A percentile compares a stretch with the other conserved stretches of the same genome.
These are phyloP conservation scores for Saccharomycopsis synnaedendra DNA, from an alignment of 805 yeast species.

Conservation along the genomic window DNA sequence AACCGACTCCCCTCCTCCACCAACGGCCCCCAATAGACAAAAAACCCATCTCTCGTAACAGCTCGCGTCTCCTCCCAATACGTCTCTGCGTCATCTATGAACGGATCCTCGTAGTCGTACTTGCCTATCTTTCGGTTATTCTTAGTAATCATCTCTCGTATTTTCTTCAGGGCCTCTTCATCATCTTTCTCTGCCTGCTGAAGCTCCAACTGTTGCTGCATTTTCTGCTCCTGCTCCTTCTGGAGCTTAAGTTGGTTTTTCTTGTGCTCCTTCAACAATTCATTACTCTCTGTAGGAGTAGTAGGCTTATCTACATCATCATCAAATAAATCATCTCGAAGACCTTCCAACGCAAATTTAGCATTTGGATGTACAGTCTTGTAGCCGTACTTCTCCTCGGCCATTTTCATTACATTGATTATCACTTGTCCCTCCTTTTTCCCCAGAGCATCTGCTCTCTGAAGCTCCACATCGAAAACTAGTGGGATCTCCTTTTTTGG, in stretches of 20 bases:
- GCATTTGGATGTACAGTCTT: constrained; percentile 58
- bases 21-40: constrained; percentile 88
- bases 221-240: constrained; percentile 31
- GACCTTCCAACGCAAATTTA: constrained; percentile 40
- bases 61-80: constrained; percentile 90
- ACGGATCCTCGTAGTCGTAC: constrained; percentile 89
- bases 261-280: constrained; percentile 14
- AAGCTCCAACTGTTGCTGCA: constrained; percentile 13
- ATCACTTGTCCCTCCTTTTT: constrained; percentile 34
- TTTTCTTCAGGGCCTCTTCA: constrained; percentile 32
- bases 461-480: constrained; percentile 42
- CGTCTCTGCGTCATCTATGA: constrained; percentile 89
- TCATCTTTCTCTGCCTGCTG: constrained; percentile 15
- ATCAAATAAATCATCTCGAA: constrained; percentile 34
- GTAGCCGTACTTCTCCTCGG: constrained; percentile 83
- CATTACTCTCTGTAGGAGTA: constrained; percentile 9
- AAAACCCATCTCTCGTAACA: constrained; percentile 89
- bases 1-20: constrained; percentile 38
- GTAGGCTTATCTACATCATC: constrained; percentile 21
- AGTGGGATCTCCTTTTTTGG: constrained; percentile 34
- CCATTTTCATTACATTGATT: constrained; percentile 58
- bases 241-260: constrained; percentile 23
- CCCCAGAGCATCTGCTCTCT: constrained; percentile 26
- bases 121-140: constrained; percentile 70
- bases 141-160: constrained; percentile 28